Base-by-base conservation (phyloP, 2,329 filamentous ascomycete genomes). In the Calycina herbarum region DNA sequence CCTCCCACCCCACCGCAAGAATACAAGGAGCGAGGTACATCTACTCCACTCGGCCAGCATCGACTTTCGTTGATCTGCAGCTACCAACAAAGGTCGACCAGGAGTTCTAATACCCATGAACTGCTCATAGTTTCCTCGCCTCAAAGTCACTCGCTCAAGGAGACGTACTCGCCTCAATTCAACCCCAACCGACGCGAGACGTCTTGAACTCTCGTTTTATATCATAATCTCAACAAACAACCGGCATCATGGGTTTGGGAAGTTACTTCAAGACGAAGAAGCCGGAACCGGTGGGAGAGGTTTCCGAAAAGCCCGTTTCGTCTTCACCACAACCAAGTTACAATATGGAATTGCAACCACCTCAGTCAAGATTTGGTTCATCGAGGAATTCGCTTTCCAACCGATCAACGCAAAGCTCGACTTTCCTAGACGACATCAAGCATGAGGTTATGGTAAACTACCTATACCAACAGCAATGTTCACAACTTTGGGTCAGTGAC, bases 371-470 rank as follows among this genome's bases (percentile, higher is more conserved):
- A 63, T 82, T 81, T 68, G 79, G 77, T 69, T 84, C 83, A 15
- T 82, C 84, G 20, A 82, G 83, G 60, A 80, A 81, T 69, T 89
- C 85, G 0, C 74, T 84, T 38, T 83, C 82, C 0, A 82, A 76
- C 33, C 78, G 67, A 61, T 76, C 74, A n/a, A 76, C 77, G 17
- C 77, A 77, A 59, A 86, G 82, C 73, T 86, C 84, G 48, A 78
- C 83, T 64, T 83, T 89, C 66, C 77, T 90, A 11, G 88, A 91
- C 66, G 89, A 91, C 68, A 90, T 92, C 77, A 91, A 90, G 77
- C 88, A 92, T 73, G 90, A 93, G 77, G 89, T 93, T 67, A 93
- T 93, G 90, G 89, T 91, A 67, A 93, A 91, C 78, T 92, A 92
- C 76, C 81, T 94, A 31, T 92, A 92, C 77, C 90, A 93, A 76